phyloP scores from a whole-genome alignment of 495 filamentous ascomycete species.

The Aspergillus panamensis region DNA sequence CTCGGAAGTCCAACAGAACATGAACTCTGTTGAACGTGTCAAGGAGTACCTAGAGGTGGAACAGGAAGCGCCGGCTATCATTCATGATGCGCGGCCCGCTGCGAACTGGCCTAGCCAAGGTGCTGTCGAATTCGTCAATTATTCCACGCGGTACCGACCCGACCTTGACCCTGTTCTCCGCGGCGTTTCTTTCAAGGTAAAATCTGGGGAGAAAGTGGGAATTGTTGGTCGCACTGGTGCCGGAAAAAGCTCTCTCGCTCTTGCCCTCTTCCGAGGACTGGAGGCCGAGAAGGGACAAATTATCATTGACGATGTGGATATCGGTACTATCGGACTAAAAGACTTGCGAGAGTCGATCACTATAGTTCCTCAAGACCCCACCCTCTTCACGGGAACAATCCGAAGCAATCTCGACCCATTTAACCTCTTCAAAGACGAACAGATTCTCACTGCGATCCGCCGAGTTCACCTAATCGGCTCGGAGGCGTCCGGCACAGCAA shows the following conservation, averaged over 20 bases:
- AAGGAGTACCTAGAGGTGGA: conserved; percentile 97
- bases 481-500: conserved; percentile 45
- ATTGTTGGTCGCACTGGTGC: conserved; percentile 96
- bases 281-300: conserved; percentile 92
- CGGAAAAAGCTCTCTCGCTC: conserved; percentile 91
- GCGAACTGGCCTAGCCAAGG: conserved; percentile 83
- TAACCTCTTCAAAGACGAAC: conserved; percentile 80
- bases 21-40: conserved; percentile 99
- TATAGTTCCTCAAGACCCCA: conserved; percentile 98
- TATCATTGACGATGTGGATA: conserved; percentile 84
- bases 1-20: conserved; percentile 93
- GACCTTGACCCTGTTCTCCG: conserved; percentile 85
- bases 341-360: conserved; percentile 93
- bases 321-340: conserved; percentile 80
- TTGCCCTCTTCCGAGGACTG: conserved; percentile 95
- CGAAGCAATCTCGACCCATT: conserved; percentile 96
- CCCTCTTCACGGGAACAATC: conserved; percentile 93
- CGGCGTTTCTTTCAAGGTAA: conserved; percentile 80
- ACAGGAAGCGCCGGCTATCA: conserved; percentile 78
- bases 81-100: conserved; percentile 73
- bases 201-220: conserved; percentile 86
- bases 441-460: conserved; percentile 82
- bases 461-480: conserved; percentile 86
- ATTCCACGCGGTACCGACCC: conserved; percentile 81
- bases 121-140: conserved; percentile 79